These are phyloP conservation scores for Neohortaea acidophila DNA, from an alignment of 495 filamentous ascomycete genomes.

Conservation along the genomic window DNA sequence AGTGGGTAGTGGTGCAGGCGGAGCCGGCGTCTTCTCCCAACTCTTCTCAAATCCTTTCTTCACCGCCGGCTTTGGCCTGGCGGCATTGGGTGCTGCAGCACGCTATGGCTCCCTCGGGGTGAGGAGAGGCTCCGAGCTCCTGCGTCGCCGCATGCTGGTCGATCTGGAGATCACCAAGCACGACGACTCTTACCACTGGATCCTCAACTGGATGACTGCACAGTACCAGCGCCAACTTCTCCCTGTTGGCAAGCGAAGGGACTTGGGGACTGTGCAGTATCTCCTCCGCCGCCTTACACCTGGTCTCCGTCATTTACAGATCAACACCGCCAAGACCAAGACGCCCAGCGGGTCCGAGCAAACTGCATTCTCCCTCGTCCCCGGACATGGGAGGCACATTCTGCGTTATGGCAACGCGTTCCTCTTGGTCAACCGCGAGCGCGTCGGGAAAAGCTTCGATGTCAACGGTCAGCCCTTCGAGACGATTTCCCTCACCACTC, in stretches of 20 bases:
- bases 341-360: conserved; percentile 49
- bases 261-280: conserved; percentile 34
- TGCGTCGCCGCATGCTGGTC: conserved; percentile 77
- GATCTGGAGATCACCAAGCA: conserved; percentile 88
- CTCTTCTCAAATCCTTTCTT: conserved; percentile 54
- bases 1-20: conserved; percentile 13
- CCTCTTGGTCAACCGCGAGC: conserved; percentile 70
- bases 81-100: conserved; percentile 62
- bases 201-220: conserved; percentile 81
- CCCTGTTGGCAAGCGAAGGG: conserved; percentile 3
- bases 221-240: conserved; percentile 38
- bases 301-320: conserved; percentile 49
- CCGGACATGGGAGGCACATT: conserved; percentile 75
- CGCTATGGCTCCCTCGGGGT: conserved; percentile 55
- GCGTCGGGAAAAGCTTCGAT: conserved; percentile 53
- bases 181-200: conserved; percentile 87
- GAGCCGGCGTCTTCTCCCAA: conserved; percentile 33
- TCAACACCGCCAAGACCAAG: conserved; percentile 47
- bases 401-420: conserved; percentile 74
- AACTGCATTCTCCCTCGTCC: conserved; percentile 75
- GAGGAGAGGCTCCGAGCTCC: conserved; percentile 49
- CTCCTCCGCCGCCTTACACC: conserved; percentile 45
- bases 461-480: conserved; percentile 81
- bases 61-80: conserved; percentile 69
- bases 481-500: conserved; percentile 78